Base-by-base conservation (phyloP, 805 yeast genomes). In the Schwanniomyces vanrijiae region DNA sequence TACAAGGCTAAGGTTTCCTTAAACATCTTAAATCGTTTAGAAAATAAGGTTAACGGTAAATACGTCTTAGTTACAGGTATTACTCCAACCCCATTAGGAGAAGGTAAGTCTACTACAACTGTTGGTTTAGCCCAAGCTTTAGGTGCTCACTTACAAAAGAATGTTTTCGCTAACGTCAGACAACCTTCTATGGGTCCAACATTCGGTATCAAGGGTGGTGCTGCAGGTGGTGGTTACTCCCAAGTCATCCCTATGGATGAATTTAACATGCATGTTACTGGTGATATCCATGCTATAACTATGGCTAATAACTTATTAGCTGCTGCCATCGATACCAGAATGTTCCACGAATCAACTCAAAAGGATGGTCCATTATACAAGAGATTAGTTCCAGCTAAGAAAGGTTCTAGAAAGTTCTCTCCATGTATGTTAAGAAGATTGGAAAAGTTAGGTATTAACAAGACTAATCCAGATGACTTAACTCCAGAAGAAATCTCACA, bases 151-250 rank as follows among this genome's bases (percentile, higher is more conserved):
- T 71, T 86, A 65, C 75, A 80, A 44, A 75, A 80, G 55, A 81
- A 84, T 49, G 84, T 85, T 11, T 78, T 86, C 61, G 94, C 92
- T 53, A 86, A 86, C 62, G 94, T 86, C 44, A 81, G 94, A 75
- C 94, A 86, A 65, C 94, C 94, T 21, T 84, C 90, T 7, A 85
- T 86, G 91, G 94, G 94, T 46, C 94, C 94, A 54, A 86, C 94
- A 16, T 86, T 86, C 60, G 94, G 94, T 71, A 85, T 86, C 55
- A 86, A 86, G 66, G 94, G 94, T 68, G 94, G 94, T 70, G 94
- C 94, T 55, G 94, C 94, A 6, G 94, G 94, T 64, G 92, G 94
- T 66, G 94, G 94, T 50, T 86, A 86, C 62, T 84, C 94, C 24
- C 92, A 86, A 68, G 94, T 86, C 26, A 85, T 86, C 63, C 94